These are phyloP conservation scores for Vaccinium myrtillus DNA, from an alignment of 148 eudicot genomes.

Conservation along the genomic window DNA sequence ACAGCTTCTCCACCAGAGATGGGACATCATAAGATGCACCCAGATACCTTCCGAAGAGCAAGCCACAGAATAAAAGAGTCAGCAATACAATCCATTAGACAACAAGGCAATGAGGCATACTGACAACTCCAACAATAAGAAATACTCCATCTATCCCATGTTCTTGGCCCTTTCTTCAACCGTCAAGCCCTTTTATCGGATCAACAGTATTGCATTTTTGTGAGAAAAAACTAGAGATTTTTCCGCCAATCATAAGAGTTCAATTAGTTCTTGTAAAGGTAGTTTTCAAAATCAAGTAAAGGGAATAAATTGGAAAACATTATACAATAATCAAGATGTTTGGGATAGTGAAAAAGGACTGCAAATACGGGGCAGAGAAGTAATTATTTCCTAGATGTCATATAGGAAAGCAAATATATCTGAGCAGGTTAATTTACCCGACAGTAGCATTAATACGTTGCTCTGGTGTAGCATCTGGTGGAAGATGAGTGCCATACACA, in stretches of 20 bases:
- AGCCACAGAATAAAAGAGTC: not conserved
- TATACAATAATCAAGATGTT: not conserved
- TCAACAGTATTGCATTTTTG: not conserved
- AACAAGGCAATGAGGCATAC: not conserved
- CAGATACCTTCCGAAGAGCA: conserved; percentile 54
- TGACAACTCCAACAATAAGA: not conserved
- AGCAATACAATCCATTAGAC: not conserved
- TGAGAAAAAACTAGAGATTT: not conserved
- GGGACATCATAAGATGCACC: conserved; percentile 93
- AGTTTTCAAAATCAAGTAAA: not conserved
- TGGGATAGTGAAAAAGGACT: not conserved
- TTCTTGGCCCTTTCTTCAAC: not conserved
- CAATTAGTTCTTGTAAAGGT: not conserved
- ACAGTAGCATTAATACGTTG: conserved; percentile 77
- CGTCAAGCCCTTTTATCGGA: not conserved
- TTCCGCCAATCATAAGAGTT: not conserved
- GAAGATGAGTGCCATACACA: conserved; percentile 62
- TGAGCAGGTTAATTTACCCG: conserved; percentile 49
- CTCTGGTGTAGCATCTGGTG: conserved; percentile 63
- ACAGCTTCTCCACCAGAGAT: conserved; percentile 85
- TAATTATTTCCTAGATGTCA: not conserved
- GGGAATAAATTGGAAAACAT: not conserved
- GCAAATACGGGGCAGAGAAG: not conserved
- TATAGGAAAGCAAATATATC: conserved; percentile 9
- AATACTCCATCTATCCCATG: not conserved